These are phyloP conservation scores for Saturnispora besseyi DNA, from an alignment of 805 yeast species.

Conservation along the genomic window DNA sequence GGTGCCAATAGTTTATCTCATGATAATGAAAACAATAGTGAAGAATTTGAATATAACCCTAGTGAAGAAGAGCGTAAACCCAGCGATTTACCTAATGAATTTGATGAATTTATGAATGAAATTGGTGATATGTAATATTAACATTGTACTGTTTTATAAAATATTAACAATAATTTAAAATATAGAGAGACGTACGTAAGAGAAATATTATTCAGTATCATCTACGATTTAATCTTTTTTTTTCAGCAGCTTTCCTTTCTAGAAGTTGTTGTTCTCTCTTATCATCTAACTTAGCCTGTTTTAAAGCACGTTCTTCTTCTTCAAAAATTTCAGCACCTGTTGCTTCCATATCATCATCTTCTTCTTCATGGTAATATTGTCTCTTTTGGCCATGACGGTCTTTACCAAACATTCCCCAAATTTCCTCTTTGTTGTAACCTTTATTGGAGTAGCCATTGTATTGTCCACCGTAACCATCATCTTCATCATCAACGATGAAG, in stretches of 20 bases:
- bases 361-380: constrained; percentile 39
- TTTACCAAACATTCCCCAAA: constrained; percentile 78
- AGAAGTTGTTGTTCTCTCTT: constrained; percentile 56
- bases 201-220: not conserved
- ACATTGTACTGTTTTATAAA: not conserved
- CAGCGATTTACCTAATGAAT: constrained; percentile 9
- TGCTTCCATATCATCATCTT: constrained; percentile 87
- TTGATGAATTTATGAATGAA: constrained; percentile 12
- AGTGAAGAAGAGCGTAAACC: constrained; percentile 6
- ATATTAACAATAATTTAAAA: not conserved
- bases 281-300: constrained; percentile 70
- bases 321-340: constrained; percentile 80
- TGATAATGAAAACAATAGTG: constrained; percentile 13
- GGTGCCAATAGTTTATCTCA: not conserved
- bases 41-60: constrained; percentile 19
- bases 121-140: constrained; percentile 2
- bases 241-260: constrained; percentile 37
- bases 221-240: constrained; percentile 18
- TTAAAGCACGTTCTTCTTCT: constrained; percentile 67
- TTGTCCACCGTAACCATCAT: constrained; percentile 32
- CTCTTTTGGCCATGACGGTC: constrained; percentile 37
- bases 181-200: too few species aligned
- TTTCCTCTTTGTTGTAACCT: constrained; percentile 75
- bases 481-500: constrained; percentile 30
- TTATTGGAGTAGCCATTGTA: constrained; percentile 29